Conservation (phyloP, 371 early-diverging fungal genomes). For the Thermomucor indicae-seudaticae region DNA sequence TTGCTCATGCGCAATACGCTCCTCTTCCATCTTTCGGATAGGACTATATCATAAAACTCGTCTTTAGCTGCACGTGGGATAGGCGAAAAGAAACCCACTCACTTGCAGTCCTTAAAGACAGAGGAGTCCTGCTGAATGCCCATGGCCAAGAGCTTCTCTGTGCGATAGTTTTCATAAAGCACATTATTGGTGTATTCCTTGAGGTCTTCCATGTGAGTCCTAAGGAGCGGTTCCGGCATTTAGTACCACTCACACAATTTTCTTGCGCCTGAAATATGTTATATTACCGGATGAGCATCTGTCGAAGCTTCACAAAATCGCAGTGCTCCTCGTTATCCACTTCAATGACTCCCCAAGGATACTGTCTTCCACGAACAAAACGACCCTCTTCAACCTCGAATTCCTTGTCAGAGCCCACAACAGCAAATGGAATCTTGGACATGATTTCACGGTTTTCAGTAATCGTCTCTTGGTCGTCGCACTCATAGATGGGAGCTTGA, state of each 20-base stretch:
- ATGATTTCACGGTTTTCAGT: constrained; percentile 93
- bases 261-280: too few relatives aligned
- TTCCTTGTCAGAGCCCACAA: constrained; percentile 91
- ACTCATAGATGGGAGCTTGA: constrained; percentile 85
- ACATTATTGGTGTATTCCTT: constrained; percentile 92
- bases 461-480: constrained; percentile 92
- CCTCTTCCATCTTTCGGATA: constrained; percentile 88
- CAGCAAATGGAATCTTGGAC: constrained; percentile 94
- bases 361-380: constrained; percentile 88
- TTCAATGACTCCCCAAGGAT: constrained; percentile 96
- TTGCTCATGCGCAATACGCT: constrained; percentile 85
- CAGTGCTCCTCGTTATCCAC: constrained; percentile 88
- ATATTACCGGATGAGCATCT: constrained; percentile 78
- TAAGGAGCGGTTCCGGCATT: too few relatives aligned
- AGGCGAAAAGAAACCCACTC: too few relatives aligned
- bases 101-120: constrained; percentile 79
- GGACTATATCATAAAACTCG: too few relatives aligned
- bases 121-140: constrained; percentile 77
- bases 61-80: too few relatives aligned
- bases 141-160: constrained; percentile 78
- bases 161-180: constrained; percentile 95
- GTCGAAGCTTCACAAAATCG: constrained; percentile 94
- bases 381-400: constrained; percentile 79
- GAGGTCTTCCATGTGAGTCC: constrained; percentile 89
- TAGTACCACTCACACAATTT: too few relatives aligned